These are phyloP conservation scores for Bathelium albidoporum DNA, from an alignment of 495 filamentous ascomycete species.

Conservation along the genomic window DNA sequence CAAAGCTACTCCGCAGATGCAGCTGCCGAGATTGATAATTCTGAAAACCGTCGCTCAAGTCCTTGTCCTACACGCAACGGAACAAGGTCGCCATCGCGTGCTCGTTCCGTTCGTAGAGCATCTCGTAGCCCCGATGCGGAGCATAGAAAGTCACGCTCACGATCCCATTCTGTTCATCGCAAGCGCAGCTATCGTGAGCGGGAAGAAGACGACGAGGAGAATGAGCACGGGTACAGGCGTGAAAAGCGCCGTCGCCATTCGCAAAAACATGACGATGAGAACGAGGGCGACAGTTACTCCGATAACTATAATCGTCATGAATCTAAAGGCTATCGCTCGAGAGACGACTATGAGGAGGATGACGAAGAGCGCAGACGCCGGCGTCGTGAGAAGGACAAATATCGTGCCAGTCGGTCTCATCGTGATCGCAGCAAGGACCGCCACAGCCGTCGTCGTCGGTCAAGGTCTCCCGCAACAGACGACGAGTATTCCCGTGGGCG, in stretches of 20 bases:
- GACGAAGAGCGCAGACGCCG: constrained; percentile 31
- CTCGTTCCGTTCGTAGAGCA: background rate
- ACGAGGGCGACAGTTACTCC: constrained; percentile 3
- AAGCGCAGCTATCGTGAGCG: constrained; percentile 13
- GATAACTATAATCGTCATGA: constrained; percentile 11
- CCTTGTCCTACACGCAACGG: constrained; percentile 1
- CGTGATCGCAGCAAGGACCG: constrained; percentile 40
- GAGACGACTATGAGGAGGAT: constrained; percentile 30
- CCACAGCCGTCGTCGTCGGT: constrained; percentile 38
- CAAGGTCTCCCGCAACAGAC: constrained; percentile 24
- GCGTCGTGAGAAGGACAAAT: constrained; percentile 36
- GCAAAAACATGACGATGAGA: constrained; percentile 39
- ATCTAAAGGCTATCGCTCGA: constrained; percentile 12
- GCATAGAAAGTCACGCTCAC: constrained; percentile 4
- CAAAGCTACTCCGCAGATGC: background rate
- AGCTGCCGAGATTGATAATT: background rate
- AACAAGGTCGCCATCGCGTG: background rate
- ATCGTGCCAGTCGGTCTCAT: constrained; percentile 36
- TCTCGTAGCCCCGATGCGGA: constrained; percentile 7
- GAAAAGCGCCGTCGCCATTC: constrained; percentile 38
- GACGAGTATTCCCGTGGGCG: constrained; percentile 9
- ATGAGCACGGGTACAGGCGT: constrained; percentile 42
- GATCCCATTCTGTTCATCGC: constrained; percentile 10
- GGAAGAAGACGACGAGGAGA: constrained; percentile 29
- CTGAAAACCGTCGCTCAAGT: background rate